Base-by-base conservation (phyloP, 2,329 filamentous ascomycete genomes). In the Paecilomyces formosus region DNA sequence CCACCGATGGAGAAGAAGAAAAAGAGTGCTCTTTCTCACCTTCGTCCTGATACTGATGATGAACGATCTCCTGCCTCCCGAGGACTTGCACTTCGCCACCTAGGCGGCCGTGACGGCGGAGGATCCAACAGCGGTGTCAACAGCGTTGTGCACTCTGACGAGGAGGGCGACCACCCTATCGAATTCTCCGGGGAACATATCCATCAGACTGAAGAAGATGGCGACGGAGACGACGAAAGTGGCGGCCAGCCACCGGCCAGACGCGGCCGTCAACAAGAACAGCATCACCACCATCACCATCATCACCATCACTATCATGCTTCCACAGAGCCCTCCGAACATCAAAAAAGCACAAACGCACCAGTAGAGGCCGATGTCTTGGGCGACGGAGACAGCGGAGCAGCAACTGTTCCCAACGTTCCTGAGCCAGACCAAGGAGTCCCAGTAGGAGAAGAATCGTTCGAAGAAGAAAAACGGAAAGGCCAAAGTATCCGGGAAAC, bases 91-190 rank as follows among this genome's bases (percentile, higher is more conserved):
- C 67, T 75, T 24, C 64, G 73, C 30, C 68, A 71, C 57, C 66
- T 75, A 3, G 70, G 69, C 28, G 78, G 77, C 55, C 74, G 78
- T 51, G 78, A 80, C 58, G 76, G 75, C 35, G 78, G 77, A 28
- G 77, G 78, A 22, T 78, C 77, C 9, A 65, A 72, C 51, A 79
- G 77, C 59, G 78, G 78, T 33, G 72, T 72, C 7, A 74, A 74
- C 56, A 78, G 75, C 59, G 69, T 70, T 45, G 69, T 65, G 3
- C 63, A 68, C 28, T 73, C 70, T 6, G 70, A 72, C 56, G 68
- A 72, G 50, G 72, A 75, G 56, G 64, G 62, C 22, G 67, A 70
- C 11, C 65, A 69, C 33, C 59, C 55, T 28, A 57, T 59, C 33
- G 58, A 56, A 3, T 45, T 62, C 24, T 56, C 55, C 50, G 33